Percentiles rank a stretch among this genome's conserved stretches.
phyloP scores from a whole-genome alignment of 768 basidiomycete species.

The Lactarius indigo region DNA sequence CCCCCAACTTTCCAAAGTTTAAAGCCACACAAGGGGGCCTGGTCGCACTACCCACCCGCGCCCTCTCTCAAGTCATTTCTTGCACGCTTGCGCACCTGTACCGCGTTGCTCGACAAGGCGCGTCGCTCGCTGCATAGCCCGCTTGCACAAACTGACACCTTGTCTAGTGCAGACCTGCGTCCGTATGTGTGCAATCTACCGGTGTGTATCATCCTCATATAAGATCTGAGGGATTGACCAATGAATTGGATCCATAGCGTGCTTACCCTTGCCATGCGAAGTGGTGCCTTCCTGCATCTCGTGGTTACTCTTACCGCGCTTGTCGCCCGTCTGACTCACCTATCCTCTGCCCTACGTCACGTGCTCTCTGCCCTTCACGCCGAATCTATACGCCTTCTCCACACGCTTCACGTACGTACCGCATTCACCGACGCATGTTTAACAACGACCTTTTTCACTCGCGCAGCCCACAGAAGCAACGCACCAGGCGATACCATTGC shows the following conservation, averaged over 20 bases:
- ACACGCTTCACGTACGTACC: constrained; percentile 16
- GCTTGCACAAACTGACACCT: neutral
- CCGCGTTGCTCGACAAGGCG: constrained; percentile 47
- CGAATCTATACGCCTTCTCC: constrained; percentile 9
- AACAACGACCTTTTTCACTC: neutral
- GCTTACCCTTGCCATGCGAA: constrained; percentile 61
- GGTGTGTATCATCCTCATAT: constrained; percentile 35
- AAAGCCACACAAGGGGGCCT: constrained; percentile 54
- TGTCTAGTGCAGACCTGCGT: constrained; percentile 40
- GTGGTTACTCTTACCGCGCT: constrained; percentile 61
- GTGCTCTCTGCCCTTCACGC: constrained; percentile 6
- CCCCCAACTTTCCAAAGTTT: constrained; percentile 35
- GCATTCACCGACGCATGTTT: neutral
- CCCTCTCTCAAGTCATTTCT: constrained; percentile 35
- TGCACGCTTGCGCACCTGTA: constrained; percentile 37
- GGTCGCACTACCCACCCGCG: constrained; percentile 48
- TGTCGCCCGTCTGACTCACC: constrained; percentile 47
- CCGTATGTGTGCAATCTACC: constrained; percentile 47
- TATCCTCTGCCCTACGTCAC: constrained; percentile 7
- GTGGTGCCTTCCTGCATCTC: constrained; percentile 69
- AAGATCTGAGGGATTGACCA: neutral
- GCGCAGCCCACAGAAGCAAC: constrained; percentile 3
- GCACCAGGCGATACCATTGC: neutral
- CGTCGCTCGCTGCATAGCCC: constrained; percentile 14
- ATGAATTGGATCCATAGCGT: constrained; percentile 39